Base-by-base conservation (phyloP, 1,284 basidiomycete species). In the Pseudozyma sp. region DNA sequence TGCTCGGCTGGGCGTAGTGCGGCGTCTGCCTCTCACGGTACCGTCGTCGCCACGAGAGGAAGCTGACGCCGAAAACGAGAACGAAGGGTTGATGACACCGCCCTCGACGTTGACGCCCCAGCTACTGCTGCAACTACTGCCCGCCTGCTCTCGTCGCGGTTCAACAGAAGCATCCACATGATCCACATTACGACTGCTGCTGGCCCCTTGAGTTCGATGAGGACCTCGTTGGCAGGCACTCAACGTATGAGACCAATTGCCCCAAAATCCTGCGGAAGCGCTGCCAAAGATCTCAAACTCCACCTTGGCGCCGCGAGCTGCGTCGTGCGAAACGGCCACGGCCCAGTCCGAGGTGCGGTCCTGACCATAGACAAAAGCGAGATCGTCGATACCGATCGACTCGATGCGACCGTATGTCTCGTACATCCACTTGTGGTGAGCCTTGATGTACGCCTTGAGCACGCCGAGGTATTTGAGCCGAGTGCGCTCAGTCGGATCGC, bases 301-400 rank as follows among this genome's bases (percentile, higher is more conserved):
- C 40, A 75, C 63, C 31, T 39, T 56, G n/a, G 65, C 75, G 7
- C 77, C 77, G 7, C 65, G 61, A 29, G 57, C 55, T n/a, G 75
- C 51, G 30, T 77, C 75, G 9, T 61, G 46, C n/a, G 64, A 72
- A 9, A 80, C 77, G 33, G 77, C 77, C 9, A 71, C 67, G 3
- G 68, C 78, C 78, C 78, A 80, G 47, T 80, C 78, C 16, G 74
- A 75, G 5, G 77, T 75, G 8, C 73, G 67, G 50, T 79, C 75
- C 54, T 77, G 63, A 13, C 70, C 75, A 30, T 75, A 77, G 61
- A 79, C 61, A 51, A 80, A 55, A 5, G 58, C 68, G 16, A 77
- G 47, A 11, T 77, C 71, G 52, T 80, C 77, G 4, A 62, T 37
- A n/a, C 69, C 59, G 24, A 80, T 65, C 30, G 78, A 71, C 46